These are phyloP conservation scores for Hondaea fermentalgiana DNA, from an alignment of 108 stramenopile genomes.

Conservation along the genomic window DNA sequence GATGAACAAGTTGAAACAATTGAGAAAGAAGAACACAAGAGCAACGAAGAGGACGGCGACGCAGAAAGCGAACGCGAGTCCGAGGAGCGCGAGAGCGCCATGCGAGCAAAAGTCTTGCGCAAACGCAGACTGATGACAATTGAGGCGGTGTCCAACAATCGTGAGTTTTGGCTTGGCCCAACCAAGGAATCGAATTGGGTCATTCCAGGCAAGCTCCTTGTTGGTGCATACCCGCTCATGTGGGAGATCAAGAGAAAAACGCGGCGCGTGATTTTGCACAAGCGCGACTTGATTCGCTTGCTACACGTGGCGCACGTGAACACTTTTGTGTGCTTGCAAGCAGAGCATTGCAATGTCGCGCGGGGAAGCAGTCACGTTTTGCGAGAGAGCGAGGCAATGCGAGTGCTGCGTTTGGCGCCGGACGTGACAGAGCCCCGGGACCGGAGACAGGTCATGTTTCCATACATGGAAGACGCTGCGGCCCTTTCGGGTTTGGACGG, in stretches of 20 bases:
- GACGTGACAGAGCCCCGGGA: not conserved
- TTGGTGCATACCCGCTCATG: conserved; percentile 26
- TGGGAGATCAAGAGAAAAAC: not conserved
- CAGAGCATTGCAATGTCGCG: conserved; percentile 26
- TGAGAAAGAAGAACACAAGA: not conserved
- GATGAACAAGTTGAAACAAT: too few species aligned
- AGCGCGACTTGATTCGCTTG: not conserved
- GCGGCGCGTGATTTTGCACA: not conserved
- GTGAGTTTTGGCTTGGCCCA: not conserved
- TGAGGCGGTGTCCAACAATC: not conserved
- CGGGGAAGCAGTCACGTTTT: not conserved
- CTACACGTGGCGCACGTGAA: conserved; percentile 32
- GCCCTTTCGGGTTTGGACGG: not conserved
- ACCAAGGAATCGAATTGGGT: conserved; percentile 26
- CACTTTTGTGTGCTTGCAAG: conserved; percentile 52
- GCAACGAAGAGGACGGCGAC: not conserved
- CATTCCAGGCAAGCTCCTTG: conserved; percentile 16
- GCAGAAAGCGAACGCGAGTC: not conserved
- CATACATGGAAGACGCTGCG: not conserved
- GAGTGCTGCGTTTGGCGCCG: not conserved
- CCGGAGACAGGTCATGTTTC: not conserved
- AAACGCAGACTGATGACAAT: not conserved
- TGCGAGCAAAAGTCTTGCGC: not conserved
- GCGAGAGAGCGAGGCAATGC: not conserved
- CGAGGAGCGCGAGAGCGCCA: too few species aligned